Evolutionary conservation across 2,329 filamentous ascomycete species (phyloP), one percentile per base, ranked within the genome.

Genomic region (Macrophomina phaseolina): DNA sequence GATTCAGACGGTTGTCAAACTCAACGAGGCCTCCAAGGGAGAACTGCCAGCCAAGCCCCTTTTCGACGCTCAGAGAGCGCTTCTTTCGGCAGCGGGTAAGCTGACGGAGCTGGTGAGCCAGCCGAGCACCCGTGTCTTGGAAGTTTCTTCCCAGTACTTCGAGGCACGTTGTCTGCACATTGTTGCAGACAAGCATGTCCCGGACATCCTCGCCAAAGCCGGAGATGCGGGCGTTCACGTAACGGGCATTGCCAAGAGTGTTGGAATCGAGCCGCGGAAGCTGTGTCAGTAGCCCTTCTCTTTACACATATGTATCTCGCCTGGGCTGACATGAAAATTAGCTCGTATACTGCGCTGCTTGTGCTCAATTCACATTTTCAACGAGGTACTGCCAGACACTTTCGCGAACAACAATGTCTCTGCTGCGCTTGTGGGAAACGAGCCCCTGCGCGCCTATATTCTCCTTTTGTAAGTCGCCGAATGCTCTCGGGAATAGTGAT

Each of bases 351-450:
- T 79, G 69, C 73, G 77, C 16, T 77, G 71, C 53, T 71, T 80
- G 9, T 76, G 73, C 66, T 79, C 78, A 7, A 76, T 73, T 38
- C 74, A 77, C 58, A 70, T 80, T 49, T 79, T 80, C 68, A 38
- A 68, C 23, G 74, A 79, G 65, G 63, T 70, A 0, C 67, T 64
- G 0, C 69, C 72, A 34, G 74, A 79, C 51, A 55, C 67, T 5
- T 80, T 78, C 68, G 71, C 73, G 40, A 80, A 80, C 63, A 80
- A 80, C 67, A 45, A 55, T n/a, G 75, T 80, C n/a, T 79, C 78
- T 4, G 68, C 68, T 40, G 71, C 75, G 0, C 66, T 80, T 7
- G 75, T 79, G 1, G 62, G 68, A 5, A 80, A 80, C 58, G 77
- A 79, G 58, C 73, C 71, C 2, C 68, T 80, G 2, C 71, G 77